These are phyloP conservation scores for Piper betle DNA, from an alignment of 164 flowering plant genomes.

Conservation along the genomic window DNA sequence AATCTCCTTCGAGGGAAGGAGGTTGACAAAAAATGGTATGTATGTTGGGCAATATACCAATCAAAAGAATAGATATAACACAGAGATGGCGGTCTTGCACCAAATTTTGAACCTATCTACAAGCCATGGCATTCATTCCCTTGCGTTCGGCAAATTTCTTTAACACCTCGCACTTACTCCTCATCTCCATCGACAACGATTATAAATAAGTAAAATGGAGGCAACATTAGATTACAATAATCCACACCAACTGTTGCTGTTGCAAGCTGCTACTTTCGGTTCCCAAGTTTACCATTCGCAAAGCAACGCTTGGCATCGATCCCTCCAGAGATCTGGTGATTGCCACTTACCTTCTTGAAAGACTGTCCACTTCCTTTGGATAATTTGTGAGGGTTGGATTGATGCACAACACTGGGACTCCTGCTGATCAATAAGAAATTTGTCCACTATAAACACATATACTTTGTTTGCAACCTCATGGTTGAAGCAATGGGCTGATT, in stretches of 20 bases:
- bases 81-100: no score
- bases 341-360: conserved; percentile 18
- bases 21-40: no score
- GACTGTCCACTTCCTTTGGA: conserved; percentile 26
- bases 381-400: conserved; percentile 51
- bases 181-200: no score
- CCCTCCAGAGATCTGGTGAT: conserved; percentile 27
- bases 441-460: not conserved
- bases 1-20: no score
- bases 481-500: not conserved
- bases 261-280: conserved; percentile 29
- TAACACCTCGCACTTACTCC: conserved; percentile 11
- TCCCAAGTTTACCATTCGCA: conserved; percentile 22
- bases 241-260: not conserved
- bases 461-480: not conserved
- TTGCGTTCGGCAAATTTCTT: conserved; percentile 21
- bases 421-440: conserved; percentile 2
- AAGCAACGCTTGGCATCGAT: conserved; percentile 39
- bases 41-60: no score
- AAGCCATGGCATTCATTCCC: conserved; percentile 39
- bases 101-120: conserved; percentile 6
- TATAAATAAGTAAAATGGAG: not conserved
- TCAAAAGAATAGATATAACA: no score
- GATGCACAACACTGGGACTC: conserved; percentile 23
- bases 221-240: not conserved